Percentiles rank a stretch among this genome's conserved stretches.
phyloP scores from a whole-genome alignment of 2,329 filamentous ascomycete genomes.

The Cordyceps javanica region DNA sequence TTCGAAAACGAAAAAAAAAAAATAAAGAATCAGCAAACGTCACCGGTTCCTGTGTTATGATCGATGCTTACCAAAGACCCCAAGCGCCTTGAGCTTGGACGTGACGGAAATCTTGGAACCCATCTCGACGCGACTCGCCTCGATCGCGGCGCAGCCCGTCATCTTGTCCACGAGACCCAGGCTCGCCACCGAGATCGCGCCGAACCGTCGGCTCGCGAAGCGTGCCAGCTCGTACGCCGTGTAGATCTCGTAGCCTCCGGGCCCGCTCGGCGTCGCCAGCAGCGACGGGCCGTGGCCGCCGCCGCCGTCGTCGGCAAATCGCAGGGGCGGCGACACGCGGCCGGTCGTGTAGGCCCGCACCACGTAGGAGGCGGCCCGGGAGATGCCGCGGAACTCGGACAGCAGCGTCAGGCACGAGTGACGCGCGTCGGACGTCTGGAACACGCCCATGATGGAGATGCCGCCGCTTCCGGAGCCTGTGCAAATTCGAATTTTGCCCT shows the following conservation, averaged over 20 bases:
- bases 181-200: conserved; percentile 52
- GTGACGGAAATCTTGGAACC: conserved; percentile 54
- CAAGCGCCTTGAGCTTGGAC: conserved; percentile 72
- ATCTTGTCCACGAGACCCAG: conserved; percentile 82
- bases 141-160: conserved; percentile 76
- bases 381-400: conserved; percentile 1
- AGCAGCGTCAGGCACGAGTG: neutral
- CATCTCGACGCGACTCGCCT: conserved; percentile 53
- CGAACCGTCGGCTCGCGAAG: conserved; percentile 39
- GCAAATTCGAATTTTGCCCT: neutral
- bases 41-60: neutral
- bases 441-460: conserved; percentile 43
- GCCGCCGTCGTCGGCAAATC: neutral
- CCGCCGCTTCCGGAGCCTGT: conserved; percentile 56
- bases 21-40: too few species aligned
- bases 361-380: neutral
- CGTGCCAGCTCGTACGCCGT: conserved; percentile 62
- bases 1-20: too few species aligned
- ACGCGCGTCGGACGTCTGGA: conserved; percentile 6
- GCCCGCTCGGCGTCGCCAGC: conserved; percentile 27
- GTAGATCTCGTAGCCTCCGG: conserved; percentile 74
- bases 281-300: neutral
- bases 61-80: conserved; percentile 54
- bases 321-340: neutral
- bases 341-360: conserved; percentile 11